Conservation (phyloP, 768 basidiomycete genomes). For the Suillus ampliporus region DNA sequence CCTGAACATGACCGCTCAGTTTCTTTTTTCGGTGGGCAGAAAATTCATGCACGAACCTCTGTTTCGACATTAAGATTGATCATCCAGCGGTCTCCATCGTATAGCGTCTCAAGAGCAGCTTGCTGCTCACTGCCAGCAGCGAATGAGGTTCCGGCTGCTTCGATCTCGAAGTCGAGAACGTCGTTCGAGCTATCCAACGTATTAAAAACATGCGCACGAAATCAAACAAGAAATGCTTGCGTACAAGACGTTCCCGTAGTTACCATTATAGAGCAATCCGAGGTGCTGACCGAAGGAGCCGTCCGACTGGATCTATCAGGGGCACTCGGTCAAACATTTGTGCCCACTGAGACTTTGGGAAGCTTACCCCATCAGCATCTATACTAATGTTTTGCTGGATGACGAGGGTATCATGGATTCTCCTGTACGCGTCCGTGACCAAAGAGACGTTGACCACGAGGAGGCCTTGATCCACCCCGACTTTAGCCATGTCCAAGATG, state of each 20-base stretch:
- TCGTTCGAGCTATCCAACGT: slow-evolving; percentile 54
- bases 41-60: slow-evolving; percentile 34
- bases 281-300: slow-evolving; percentile 49
- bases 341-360: background rate
- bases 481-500: slow-evolving; percentile 65
- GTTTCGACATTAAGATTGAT: slow-evolving; percentile 64
- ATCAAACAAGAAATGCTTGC: slow-evolving; percentile 17
- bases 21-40: background rate
- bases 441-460: slow-evolving; percentile 46
- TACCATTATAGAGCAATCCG: slow-evolving; percentile 74
- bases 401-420: slow-evolving; percentile 57
- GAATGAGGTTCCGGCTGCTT: slow-evolving; percentile 63
- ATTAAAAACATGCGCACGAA: background rate
- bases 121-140: slow-evolving; percentile 48
- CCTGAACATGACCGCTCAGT: slow-evolving; percentile 1
- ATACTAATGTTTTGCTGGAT: slow-evolving; percentile 45
- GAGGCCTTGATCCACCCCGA: slow-evolving; percentile 58
- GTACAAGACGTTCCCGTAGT: slow-evolving; percentile 63
- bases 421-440: slow-evolving; percentile 53
- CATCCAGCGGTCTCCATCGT: slow-evolving; percentile 74
- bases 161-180: slow-evolving; percentile 64
- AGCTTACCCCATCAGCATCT: slow-evolving; percentile 63
- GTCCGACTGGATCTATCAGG: slow-evolving; percentile 26
- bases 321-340: background rate
- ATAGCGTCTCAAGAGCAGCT: slow-evolving; percentile 57